Percentiles rank a stretch among this genome's conserved stretches.
Conservation (phyloP, 2,329 filamentous ascomycete species). For the Balansia obtecta region DNA sequence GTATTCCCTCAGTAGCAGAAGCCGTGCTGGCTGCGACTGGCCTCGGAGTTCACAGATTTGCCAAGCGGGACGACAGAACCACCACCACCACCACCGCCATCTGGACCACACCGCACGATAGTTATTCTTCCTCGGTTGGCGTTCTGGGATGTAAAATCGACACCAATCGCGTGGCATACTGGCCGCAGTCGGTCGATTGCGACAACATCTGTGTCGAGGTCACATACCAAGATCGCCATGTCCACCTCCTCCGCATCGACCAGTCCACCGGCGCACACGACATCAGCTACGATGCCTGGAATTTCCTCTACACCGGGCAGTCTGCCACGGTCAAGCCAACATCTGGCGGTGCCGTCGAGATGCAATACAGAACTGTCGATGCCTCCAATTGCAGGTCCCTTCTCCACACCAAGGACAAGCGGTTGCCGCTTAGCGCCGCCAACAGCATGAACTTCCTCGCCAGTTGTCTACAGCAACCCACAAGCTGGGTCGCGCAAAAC, state of each 20-base stretch:
- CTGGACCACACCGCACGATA: slow-evolving; percentile 40
- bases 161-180: slow-evolving; percentile 49
- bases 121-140: slow-evolving; percentile 44
- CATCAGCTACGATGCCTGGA: slow-evolving; percentile 50
- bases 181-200: slow-evolving; percentile 42
- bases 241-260: slow-evolving; percentile 49
- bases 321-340: slow-evolving; percentile 32
- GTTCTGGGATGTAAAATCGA: slow-evolving; percentile 50
- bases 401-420: slow-evolving; percentile 28
- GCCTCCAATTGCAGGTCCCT: slow-evolving; percentile 33
- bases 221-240: slow-evolving; percentile 31
- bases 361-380: slow-evolving; percentile 32
- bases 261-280: slow-evolving; percentile 44
- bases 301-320: slow-evolving; percentile 40
- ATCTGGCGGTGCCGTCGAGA: slow-evolving; percentile 34
- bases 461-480: slow-evolving; percentile 26
- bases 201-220: slow-evolving; percentile 43
- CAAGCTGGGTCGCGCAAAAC: slow-evolving; percentile 36
- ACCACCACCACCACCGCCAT: slow-evolving; percentile 10
- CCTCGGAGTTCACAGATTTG: not conserved
- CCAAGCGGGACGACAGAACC: slow-evolving; percentile 7
- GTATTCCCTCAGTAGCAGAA: not conserved
- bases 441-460: slow-evolving; percentile 42
- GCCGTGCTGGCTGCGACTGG: not conserved
- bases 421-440: slow-evolving; percentile 31